Conservation (phyloP, 1,139 yeast species). For the Waltiozyma sp. region DNA sequence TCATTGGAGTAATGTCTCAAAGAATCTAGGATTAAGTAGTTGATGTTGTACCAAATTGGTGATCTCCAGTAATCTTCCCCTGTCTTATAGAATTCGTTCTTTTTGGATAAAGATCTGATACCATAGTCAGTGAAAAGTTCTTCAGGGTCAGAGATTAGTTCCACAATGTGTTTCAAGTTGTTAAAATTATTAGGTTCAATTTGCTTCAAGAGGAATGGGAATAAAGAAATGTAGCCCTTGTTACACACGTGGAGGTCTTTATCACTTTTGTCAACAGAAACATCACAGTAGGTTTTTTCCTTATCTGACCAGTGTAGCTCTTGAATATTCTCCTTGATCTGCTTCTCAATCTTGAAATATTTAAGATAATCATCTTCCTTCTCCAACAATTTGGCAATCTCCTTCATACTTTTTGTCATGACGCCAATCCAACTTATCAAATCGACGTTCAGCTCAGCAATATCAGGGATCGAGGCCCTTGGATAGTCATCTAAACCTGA, state of each 20-base stretch:
- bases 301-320: slow-evolving; percentile 71
- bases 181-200: slow-evolving; percentile 38
- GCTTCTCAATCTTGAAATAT: slow-evolving; percentile 42
- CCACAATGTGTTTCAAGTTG: slow-evolving; percentile 31
- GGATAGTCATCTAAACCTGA: slow-evolving; percentile 97
- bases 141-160: slow-evolving; percentile 53
- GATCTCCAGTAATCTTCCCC: slow-evolving; percentile 96
- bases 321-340: slow-evolving; percentile 54
- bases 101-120: slow-evolving; percentile 66
- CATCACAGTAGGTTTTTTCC: slow-evolving; percentile 69
- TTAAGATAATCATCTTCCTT: slow-evolving; percentile 42
- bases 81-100: slow-evolving; percentile 54
- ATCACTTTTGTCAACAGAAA: slow-evolving; percentile 57
- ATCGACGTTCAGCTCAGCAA: slow-evolving; percentile 87
- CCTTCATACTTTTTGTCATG: slow-evolving; percentile 74
- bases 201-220: slow-evolving; percentile 75
- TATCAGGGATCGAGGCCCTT: slow-evolving; percentile 68
- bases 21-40: slow-evolving; percentile 69
- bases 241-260: slow-evolving; percentile 58
- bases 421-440: slow-evolving; percentile 88
- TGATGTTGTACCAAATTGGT: slow-evolving; percentile 87
- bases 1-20: slow-evolving; percentile 40
- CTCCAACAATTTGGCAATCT: slow-evolving; percentile 58
- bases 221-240: slow-evolving; percentile 76
- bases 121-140: slow-evolving; percentile 77